Evolutionary conservation across 495 filamentous ascomycete genomes (phyloP).

Genomic region (Penicillium ochrochloron): DNA sequence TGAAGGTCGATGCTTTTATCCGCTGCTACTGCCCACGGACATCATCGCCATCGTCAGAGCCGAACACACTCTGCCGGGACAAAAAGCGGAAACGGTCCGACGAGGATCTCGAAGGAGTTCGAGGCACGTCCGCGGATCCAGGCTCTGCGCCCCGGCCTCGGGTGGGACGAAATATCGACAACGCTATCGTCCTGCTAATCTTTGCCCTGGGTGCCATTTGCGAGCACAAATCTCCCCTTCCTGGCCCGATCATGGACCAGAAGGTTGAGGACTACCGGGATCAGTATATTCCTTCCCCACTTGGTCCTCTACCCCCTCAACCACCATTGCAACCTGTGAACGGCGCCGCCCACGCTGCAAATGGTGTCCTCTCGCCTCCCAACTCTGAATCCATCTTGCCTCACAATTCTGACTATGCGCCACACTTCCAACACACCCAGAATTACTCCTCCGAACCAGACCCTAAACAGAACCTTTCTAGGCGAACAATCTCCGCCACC

Average conservation of each 20-base stretch:
- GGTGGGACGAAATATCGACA: conserved; percentile 55
- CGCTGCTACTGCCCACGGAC: conserved; percentile 38
- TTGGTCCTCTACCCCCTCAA: conserved; percentile 20
- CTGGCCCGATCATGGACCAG: conserved; percentile 55
- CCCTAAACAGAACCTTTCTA: conserved; percentile 14
- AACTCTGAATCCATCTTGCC: conserved; percentile 32
- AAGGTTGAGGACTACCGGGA: conserved; percentile 30
- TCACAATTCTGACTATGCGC: conserved; percentile 29
- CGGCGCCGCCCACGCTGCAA: conserved; percentile 11
- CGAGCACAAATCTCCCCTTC: conserved; percentile 58
- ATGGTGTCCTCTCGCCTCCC: conserved; percentile 35
- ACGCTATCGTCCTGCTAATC: conserved; percentile 78
- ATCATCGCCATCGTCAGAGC: conserved; percentile 15
- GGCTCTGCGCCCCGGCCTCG: conserved; percentile 19
- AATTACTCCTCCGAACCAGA: conserved; percentile 28
- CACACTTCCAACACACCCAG: conserved; percentile 19
- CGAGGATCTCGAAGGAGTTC: conserved; percentile 36
- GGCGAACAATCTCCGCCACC: conserved; percentile 20
- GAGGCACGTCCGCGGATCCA: conserved; percentile 25
- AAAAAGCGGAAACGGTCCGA: conserved; percentile 52
- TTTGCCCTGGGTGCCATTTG: conserved; percentile 88
- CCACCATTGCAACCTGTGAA: not conserved
- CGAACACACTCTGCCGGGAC: conserved; percentile 23
- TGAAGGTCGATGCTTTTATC: conserved; percentile 59
- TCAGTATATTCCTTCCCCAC: conserved; percentile 35